Evolutionary conservation across 306 rosid genomes (phyloP).

Genomic region (Hylodesmum podocarpum): DNA sequence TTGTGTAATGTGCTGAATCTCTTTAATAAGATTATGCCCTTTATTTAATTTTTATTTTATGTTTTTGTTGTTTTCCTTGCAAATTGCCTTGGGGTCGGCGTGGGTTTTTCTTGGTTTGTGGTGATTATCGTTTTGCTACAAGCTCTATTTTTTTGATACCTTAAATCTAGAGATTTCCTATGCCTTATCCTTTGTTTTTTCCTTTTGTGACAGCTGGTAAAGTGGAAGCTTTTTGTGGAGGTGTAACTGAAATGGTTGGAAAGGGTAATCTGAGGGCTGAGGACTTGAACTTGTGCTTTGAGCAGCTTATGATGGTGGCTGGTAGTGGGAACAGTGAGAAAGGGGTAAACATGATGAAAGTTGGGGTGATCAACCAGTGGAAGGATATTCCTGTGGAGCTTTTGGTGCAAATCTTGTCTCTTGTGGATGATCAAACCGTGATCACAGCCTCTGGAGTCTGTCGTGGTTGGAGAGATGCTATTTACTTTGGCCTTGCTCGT

Average conservation of each 20-base stretch:
- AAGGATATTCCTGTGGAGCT: conserved; percentile 97
- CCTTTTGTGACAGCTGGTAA: conserved; percentile 4
- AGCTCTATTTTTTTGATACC: not conserved
- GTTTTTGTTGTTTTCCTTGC: conserved; percentile 29
- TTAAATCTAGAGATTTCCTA: conserved; percentile 23
- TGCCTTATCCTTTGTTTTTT: conserved; percentile 21
- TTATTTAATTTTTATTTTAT: not conserved
- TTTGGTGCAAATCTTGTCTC: conserved; percentile 70
- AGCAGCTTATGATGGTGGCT: conserved; percentile 71
- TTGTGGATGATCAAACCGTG: conserved; percentile 74
- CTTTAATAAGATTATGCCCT: conserved; percentile 1
- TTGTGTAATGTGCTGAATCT: conserved; percentile 20
- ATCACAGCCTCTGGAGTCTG: conserved; percentile 80
- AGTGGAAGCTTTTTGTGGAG: conserved; percentile 18
- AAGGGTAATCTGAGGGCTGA: conserved; percentile 53
- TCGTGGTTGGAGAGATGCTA: conserved; percentile 96
- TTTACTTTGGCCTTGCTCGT: conserved; percentile 67
- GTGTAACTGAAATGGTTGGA: conserved; percentile 55
- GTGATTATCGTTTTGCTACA: conserved; percentile 31
- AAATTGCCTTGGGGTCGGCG: conserved; percentile 7
- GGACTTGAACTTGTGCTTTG: conserved; percentile 81
- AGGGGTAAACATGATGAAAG: conserved; percentile 64
- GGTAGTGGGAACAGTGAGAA: conserved; percentile 41
- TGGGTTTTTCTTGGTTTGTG: conserved; percentile 32
- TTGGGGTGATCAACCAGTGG: conserved; percentile 65